These are phyloP conservation scores for Fusarium sp. DNA, from an alignment of 2,329 filamentous ascomycete species.

Conservation along the genomic window DNA sequence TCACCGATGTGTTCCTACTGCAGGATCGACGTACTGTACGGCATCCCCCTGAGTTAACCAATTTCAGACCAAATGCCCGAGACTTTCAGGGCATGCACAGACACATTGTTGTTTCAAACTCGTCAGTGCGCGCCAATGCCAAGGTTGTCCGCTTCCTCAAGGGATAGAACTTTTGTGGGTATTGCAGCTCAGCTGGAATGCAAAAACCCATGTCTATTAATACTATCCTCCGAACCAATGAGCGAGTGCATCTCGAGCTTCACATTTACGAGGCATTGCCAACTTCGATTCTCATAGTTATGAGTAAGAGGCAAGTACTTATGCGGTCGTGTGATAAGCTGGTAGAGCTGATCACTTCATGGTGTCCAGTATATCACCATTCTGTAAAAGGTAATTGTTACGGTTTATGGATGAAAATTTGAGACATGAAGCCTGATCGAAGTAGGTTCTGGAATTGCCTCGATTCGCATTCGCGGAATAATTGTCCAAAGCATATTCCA, in stretches of 20 bases:
- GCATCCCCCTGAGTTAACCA: not conserved
- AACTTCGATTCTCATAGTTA: not conserved
- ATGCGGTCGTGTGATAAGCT: not conserved
- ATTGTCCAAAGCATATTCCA: no score
- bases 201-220: not conserved
- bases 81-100: not conserved
- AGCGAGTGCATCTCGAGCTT: no score
- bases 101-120: not conserved
- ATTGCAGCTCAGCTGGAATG: not conserved
- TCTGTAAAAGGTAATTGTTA: not conserved
- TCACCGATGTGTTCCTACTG: not conserved
- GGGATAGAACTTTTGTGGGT: not conserved
- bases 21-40: not conserved
- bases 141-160: not conserved
- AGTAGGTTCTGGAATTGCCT: no score
- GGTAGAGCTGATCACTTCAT: not conserved
- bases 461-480: no score
- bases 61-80: not conserved
- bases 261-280: not conserved
- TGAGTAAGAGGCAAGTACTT: not conserved
- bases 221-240: not conserved
- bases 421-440: no score
- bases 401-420: accelerated
- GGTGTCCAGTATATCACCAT: not conserved
- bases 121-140: not conserved